phyloP scores from a whole-genome alignment of 2,329 filamentous ascomycete species.

The Epichloe baconii region DNA sequence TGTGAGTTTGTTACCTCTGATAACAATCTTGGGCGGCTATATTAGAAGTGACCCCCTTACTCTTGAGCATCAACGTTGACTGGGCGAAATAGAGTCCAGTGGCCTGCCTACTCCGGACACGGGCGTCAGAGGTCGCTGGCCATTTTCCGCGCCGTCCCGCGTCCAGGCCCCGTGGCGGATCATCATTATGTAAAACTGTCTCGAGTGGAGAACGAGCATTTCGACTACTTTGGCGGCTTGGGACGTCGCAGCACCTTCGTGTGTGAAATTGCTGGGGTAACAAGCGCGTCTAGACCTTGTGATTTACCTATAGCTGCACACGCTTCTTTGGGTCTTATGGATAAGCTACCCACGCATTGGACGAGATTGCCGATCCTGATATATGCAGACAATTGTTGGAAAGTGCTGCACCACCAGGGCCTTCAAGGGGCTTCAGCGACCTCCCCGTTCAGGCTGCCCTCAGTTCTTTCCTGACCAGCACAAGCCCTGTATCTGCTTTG shows the following conservation, averaged over 20 bases:
- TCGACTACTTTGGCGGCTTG: not conserved
- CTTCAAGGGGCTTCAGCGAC: too few species aligned
- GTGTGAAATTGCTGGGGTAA: too few species aligned
- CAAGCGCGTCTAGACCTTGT: not conserved
- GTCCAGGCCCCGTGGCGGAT: not conserved
- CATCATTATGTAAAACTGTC: too few species aligned
- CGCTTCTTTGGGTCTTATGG: not conserved
- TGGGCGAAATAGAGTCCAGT: too few species aligned
- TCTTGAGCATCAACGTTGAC: not conserved
- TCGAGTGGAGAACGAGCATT: not conserved
- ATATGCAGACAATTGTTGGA: not conserved
- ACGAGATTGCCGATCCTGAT: not conserved
- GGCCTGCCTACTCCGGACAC: too few species aligned
- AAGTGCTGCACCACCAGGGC: not conserved
- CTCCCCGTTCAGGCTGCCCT: too few species aligned
- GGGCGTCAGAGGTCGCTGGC: not conserved
- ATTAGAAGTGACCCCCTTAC: too few species aligned
- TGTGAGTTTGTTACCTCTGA: not conserved
- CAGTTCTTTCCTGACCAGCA: too few species aligned
- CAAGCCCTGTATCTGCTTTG: too few species aligned
- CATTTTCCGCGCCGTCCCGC: constrained; percentile 4
- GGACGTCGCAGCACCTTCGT: too few species aligned
- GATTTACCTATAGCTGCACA: not conserved
- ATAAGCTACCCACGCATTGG: not conserved
- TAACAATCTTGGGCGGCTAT: too few species aligned